Evolutionary conservation across 768 basidiomycete species (phyloP), one percentile per base, ranked within the genome.

Genomic region (Amylocystis lapponica): DNA sequence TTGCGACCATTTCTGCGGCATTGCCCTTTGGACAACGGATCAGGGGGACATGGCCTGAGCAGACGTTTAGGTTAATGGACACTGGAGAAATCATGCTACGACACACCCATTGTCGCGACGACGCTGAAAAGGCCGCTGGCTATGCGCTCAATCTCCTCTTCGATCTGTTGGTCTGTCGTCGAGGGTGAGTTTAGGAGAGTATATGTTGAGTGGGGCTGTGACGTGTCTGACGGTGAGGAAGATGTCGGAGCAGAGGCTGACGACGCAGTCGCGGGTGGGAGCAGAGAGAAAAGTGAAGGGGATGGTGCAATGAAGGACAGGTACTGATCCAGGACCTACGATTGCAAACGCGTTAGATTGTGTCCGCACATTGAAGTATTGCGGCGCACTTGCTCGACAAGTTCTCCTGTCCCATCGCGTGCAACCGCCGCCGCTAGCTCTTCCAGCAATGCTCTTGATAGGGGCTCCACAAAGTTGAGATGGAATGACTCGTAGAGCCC

Each of bases 1-100:
- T 86, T 8, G 94, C 94, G n/a, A 98, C 83, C 94, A 97, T 96
- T 65, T 99, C 96, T 16, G 94, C 96, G 4, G 96, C 96, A 63
- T 98, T 97, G 1, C 95, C 95, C 62, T 85, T 72, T 17, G 96
- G 96, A 45, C 88, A 84, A 25, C 96, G 84, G 46, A 99, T 97
- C 58, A 93, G 86, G 9, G 96, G 96, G 17, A 95, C 86, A 53
- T 90, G 86, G 2, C 88, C 92, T 92, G 41, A n/a, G 32, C 20
- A n/a, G 26, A 38, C 25, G 39, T 10, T 39, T 43, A 20, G 36
- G 22, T 5, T 37, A 38, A 39, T 29, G 9, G 31, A 16, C 8
- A 35, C 17, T 3, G 32, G 16, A 27, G 21, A 19, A 22, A 13
- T 27, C 13, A n/a, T 2, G 6, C 34, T 17, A 27, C 3, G 7